A percentile compares a stretch with the other conserved stretches of the same genome.
Conservation (phyloP, 1,284 basidiomycete species). For the Pseudozyma pruni region DNA sequence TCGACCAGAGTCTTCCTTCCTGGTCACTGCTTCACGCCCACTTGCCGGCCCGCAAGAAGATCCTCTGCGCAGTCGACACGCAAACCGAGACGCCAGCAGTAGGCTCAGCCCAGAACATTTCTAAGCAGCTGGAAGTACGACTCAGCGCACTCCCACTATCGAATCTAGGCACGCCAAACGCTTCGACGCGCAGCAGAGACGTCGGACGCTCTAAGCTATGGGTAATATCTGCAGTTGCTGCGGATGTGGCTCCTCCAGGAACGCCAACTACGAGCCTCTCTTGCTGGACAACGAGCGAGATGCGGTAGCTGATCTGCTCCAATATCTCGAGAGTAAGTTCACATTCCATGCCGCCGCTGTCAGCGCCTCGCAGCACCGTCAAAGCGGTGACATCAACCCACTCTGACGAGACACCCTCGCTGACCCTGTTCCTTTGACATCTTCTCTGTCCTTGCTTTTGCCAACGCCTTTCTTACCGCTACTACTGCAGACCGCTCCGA, state of each 20-base stretch:
- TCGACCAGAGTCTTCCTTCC: not conserved
- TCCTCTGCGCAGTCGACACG: too few relatives aligned
- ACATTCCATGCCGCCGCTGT: not conserved
- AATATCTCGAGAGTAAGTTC: constrained; percentile 90
- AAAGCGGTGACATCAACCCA: too few relatives aligned
- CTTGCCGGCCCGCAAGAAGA: too few relatives aligned
- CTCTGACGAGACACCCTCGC: too few relatives aligned
- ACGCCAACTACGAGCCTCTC: constrained; percentile 77
- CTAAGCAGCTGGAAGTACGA: too few relatives aligned
- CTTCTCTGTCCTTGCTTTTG: not conserved
- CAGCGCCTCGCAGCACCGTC: too few relatives aligned
- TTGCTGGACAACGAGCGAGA: constrained; percentile 97
- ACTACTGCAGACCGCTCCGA: constrained; percentile 61
- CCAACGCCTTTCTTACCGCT: not conserved
- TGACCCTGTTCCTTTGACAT: not conserved
- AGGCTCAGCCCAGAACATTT: too few relatives aligned
- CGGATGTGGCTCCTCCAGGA: constrained; percentile 39
- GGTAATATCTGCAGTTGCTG: constrained; percentile 65
- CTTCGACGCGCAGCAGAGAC: constrained; percentile 1
- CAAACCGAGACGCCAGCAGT: too few relatives aligned
- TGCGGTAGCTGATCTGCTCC: constrained; percentile 95
- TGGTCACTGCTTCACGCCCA: too few relatives aligned
- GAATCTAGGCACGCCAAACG: not conserved
- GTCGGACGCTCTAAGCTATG: constrained; percentile 32
- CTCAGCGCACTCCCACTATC: not conserved